A percentile compares a stretch with the other conserved stretches of the same genome.
Conservation (phyloP, 257 asterid genomes). For the Scutellaria barbata region DNA sequence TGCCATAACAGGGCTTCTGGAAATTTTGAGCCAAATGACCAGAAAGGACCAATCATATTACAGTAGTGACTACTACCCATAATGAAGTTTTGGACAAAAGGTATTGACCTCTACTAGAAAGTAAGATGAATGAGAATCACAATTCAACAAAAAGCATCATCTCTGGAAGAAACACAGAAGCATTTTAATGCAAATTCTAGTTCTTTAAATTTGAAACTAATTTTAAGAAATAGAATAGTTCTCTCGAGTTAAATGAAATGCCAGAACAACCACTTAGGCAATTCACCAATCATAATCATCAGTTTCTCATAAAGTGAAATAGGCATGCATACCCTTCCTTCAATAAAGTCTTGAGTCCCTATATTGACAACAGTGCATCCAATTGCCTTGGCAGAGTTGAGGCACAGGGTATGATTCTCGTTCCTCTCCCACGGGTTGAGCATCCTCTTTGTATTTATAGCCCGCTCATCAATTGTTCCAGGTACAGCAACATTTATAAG, state of each 20-base stretch:
- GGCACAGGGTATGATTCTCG: conserved; percentile 97
- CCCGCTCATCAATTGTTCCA: conserved; percentile 97
- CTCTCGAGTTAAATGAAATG: background rate
- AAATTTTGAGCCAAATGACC: background rate
- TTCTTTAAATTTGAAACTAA: background rate
- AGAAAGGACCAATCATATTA: conserved; percentile 5
- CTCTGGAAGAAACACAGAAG: conserved; percentile 5
- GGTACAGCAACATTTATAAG: conserved; percentile 98
- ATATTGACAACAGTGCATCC: conserved; percentile 97
- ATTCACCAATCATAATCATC: conserved; percentile 21
- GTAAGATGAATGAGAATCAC: conserved; percentile 11
- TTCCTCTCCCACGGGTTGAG: conserved; percentile 99
- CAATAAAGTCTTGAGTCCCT: conserved; percentile 94
- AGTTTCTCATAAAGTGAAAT: conserved; percentile 16
- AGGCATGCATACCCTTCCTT: conserved; percentile 83
- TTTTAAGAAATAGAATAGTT: background rate
- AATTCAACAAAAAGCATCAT: conserved; percentile 1
- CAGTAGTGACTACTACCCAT: background rate
- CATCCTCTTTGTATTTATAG: conserved; percentile 83
- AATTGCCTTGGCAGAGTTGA: conserved; percentile 98
- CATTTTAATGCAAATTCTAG: background rate
- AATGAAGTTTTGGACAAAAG: background rate
- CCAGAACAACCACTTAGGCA: conserved; percentile 10
- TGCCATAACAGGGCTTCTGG: background rate
- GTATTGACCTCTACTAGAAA: background rate